phyloP scores from a whole-genome alignment of 1,284 basidiomycete genomes.

The Heterobasidion annosum region DNA sequence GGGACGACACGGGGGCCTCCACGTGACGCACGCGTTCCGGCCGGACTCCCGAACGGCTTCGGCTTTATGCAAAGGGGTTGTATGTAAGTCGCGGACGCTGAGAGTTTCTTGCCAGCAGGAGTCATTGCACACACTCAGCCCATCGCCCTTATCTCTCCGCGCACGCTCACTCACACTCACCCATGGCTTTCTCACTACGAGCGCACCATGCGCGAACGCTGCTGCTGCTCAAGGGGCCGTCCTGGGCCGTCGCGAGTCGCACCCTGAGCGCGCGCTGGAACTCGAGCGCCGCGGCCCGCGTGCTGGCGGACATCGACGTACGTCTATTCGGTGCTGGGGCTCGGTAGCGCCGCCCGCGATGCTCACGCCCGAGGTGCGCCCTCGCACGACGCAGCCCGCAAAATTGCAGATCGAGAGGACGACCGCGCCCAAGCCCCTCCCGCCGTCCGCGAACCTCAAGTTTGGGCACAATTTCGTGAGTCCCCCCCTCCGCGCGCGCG shows the following conservation, averaged over 20 bases:
- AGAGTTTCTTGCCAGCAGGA: neutral
- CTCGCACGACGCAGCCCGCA: neutral
- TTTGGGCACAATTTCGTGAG: constrained; percentile 1
- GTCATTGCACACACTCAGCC: neutral
- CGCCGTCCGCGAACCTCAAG: neutral
- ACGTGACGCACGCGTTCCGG: neutral
- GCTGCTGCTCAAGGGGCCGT: neutral
- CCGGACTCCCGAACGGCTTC: neutral
- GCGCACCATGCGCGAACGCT: neutral
- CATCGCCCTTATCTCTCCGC: neutral
- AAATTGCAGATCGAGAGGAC: neutral
- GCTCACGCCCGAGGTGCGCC: neutral
- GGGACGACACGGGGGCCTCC: too few species aligned
- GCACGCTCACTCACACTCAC: neutral
- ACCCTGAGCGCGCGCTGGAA: neutral
- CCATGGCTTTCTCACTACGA: neutral
- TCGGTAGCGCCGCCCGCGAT: neutral
- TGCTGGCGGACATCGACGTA: neutral
- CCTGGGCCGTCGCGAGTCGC: neutral
- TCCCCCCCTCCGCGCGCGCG: neutral
- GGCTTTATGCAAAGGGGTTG: neutral
- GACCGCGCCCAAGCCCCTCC: neutral
- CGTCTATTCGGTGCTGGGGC: neutral
- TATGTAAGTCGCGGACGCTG: too few species aligned
- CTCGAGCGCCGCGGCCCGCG: neutral